Base-by-base conservation (phyloP, 768 basidiomycete species). In the Coprinellus micaceus region DNA sequence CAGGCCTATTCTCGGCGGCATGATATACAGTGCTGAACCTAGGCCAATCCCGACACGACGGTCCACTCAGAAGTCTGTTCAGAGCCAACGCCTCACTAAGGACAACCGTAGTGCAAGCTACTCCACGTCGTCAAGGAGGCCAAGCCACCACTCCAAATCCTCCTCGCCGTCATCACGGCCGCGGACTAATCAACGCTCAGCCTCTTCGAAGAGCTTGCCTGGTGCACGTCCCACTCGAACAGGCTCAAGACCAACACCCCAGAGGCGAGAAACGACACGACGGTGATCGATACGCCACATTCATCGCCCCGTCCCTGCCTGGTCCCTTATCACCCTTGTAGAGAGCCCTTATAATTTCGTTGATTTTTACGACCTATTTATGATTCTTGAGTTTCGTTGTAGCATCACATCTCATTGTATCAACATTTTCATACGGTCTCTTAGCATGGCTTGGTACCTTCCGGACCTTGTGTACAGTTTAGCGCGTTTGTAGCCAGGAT, bases 11-110 rank as follows among this genome's bases (percentile, higher is more conserved):
- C 52, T 41, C 39, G 33, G 39, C 4, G 15, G 3, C 5, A 56
- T 26, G 58, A 57, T 72, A 17, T 53, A 62, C 29, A 53, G 43
- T 22, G 51, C 44, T 26, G 25, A 52, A 33, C 54, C 50, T 15
- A 33, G 22, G 30, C 13, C 37, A 7, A 24, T 48, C 21, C 45
- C 54, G 28, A 39, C 36, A 33, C 54, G 45, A 13, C 59, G 52
- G 21, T 54, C 40, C 19, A 43, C 40, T 21, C 40, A 43, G 25
- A 17, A 28, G 22, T 50, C n/a, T 10, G 26, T 33, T 13, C 33
- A 22, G 43, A 39, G 26, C 22, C 58, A 24, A 36, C 53, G 33
- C 21, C 54, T 53, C 37, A 52, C 56, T 17, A 36, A 36, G 33
- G 49, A 52, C 25, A 51, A 39, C 29, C 56, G 56, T 9, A 57